Conservation (phyloP, 768 basidiomycete genomes). For the Amanita thiersii region DNA sequence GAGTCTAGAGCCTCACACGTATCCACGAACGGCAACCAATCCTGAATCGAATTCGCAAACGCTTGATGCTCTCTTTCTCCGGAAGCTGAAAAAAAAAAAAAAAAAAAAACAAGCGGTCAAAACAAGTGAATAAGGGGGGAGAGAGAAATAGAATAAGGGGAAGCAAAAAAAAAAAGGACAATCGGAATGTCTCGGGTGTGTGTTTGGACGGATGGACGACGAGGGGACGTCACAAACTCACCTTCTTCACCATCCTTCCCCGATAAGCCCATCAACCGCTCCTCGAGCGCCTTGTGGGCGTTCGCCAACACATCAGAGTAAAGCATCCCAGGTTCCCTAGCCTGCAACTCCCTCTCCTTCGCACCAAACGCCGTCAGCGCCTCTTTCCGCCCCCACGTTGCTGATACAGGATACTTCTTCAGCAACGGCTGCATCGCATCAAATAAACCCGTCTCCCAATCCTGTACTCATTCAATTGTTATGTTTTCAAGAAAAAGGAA, state of each 20-base stretch:
- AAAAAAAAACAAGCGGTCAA: too few relatives aligned
- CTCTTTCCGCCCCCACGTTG: conserved; percentile 40
- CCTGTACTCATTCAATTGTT: conserved; percentile 24
- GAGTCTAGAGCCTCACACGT: conserved; percentile 48
- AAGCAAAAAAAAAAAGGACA: too few relatives aligned
- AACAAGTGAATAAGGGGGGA: too few relatives aligned
- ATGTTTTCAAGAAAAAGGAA: neutral
- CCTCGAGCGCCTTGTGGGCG: conserved; percentile 28
- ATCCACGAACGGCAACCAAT: conserved; percentile 66
- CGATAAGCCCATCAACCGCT: conserved; percentile 24
- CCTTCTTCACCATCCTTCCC: conserved; percentile 13
- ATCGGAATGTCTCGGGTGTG: too few relatives aligned
- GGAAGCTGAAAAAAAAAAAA: too few relatives aligned
- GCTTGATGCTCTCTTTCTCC: too few relatives aligned
- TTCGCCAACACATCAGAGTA: conserved; percentile 58
- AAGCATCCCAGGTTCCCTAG: conserved; percentile 45
- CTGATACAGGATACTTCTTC: conserved; percentile 27
- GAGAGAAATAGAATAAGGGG: too few relatives aligned
- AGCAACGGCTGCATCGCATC: conserved; percentile 46
- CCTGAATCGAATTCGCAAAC: conserved; percentile 52
- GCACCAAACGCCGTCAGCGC: conserved; percentile 41
- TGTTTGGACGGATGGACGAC: too few relatives aligned
- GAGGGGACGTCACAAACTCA: too few relatives aligned
- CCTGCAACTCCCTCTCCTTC: conserved; percentile 51
- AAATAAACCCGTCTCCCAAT: conserved; percentile 71